Conservation (phyloP, 164 flowering plant species). For the Vitis riparia region DNA sequence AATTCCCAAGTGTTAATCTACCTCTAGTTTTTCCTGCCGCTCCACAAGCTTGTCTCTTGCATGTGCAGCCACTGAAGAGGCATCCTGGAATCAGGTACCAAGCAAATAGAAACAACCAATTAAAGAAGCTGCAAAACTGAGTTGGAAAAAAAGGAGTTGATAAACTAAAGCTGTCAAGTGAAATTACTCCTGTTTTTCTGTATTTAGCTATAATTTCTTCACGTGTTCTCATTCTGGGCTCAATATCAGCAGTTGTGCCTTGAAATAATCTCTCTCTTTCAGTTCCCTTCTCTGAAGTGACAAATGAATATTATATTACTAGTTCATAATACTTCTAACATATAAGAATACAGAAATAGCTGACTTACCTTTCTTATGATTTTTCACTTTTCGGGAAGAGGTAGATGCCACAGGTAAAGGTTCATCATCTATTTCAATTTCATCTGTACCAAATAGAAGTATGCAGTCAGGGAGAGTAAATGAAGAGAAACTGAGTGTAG, state of each 20-base stretch:
- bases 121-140: background rate
- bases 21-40: slow-evolving; percentile 91
- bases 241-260: slow-evolving; percentile 43
- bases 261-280: slow-evolving; percentile 67
- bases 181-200: slow-evolving; percentile 65
- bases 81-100: slow-evolving; percentile 57
- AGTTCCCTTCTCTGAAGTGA: slow-evolving; percentile 42
- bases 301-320: background rate
- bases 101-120: slow-evolving; percentile 5
- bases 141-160: background rate
- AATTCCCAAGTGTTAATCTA: slow-evolving; percentile 16
- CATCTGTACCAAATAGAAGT: slow-evolving; percentile 51
- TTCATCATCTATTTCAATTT: slow-evolving; percentile 90
- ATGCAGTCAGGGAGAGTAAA: slow-evolving; percentile 1
- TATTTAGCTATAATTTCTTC: slow-evolving; percentile 83
- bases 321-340: background rate
- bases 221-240: slow-evolving; percentile 70
- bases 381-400: slow-evolving; percentile 38
- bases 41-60: slow-evolving; percentile 78
- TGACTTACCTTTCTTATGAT: slow-evolving; percentile 35
- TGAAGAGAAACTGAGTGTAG: background rate
- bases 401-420: slow-evolving; percentile 35
- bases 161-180: background rate
- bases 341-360: background rate
- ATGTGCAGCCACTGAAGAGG: slow-evolving; percentile 65